Evolutionary conservation across 2,329 filamentous ascomycete genomes (phyloP), one percentile per base, ranked within the genome.

Genomic region (Clarireedia hainanense): DNA sequence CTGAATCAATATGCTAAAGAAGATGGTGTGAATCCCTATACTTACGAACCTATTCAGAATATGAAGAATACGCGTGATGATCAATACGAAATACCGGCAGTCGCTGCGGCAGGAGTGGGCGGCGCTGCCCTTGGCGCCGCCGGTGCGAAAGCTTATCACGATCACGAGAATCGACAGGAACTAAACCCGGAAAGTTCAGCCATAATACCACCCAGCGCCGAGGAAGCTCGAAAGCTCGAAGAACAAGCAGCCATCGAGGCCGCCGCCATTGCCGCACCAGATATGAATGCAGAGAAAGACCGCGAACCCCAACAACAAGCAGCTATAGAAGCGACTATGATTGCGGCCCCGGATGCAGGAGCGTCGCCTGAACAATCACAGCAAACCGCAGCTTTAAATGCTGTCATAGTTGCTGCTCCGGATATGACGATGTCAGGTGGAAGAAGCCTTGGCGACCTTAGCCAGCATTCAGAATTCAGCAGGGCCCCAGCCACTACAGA

Each of bases 21-120:
- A 60, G 80, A 83, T 58, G 79, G 80, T 6, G 72, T 82, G 40
- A 83, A 83, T 62, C 80, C 79, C 2, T 82, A 83, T 60, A 81
- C 75, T 34, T 61, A 61, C 50, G 57, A 68, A 58, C 65, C 63
- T n/a, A 64, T 68, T 58, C 45, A 60, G 17, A 56, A 59, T 45
- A 47, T 49, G 43, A 43, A 50, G 39, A 27, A 39, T 45, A 50
- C 40, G n/a, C 50, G 45, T 51, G 17, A 54, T 55, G 34, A 45
- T 46, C 43, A 27, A 30, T 45, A 36, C 36, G 54, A 55, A 24
- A 43, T 50, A 15, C 57, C 48, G 23, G 55, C 45, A 49, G n/a
- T 58, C 20, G 59, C 55, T 20, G 55, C 57, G 9, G 63, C 60
- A 50, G 62, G 61, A 6, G n/a, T 64, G 10, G 63, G 61, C 14